phyloP scores from a whole-genome alignment of 2,329 filamentous ascomycete species.

The Torrubiella hemipterigena region DNA sequence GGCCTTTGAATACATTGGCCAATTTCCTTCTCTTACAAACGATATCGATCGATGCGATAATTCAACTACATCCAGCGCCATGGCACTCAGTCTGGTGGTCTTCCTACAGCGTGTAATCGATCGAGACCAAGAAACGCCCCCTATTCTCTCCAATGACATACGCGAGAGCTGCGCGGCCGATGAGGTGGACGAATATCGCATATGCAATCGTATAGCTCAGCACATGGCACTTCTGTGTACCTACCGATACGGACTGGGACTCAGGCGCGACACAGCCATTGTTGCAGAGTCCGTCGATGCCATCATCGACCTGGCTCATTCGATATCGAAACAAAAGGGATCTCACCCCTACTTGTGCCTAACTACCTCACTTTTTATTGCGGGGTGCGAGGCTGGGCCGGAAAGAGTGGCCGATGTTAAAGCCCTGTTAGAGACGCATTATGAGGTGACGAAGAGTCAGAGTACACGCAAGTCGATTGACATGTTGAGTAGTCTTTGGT shows the following conservation, averaged over 20 bases:
- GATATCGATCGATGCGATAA: not conserved
- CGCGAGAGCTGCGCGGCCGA: not conserved
- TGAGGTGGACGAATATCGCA: not conserved
- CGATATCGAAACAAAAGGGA: slow-evolving; percentile 1
- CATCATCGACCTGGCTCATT: not conserved
- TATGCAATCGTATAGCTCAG: not conserved
- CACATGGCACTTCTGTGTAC: not conserved
- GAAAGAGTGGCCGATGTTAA: not conserved
- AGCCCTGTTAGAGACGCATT: not conserved
- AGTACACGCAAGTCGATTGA: not conserved
- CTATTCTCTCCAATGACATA: slow-evolving; percentile 1
- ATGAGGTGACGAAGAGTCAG: slow-evolving; percentile 1
- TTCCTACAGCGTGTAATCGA: slow-evolving; percentile 2
- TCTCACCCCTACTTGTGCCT: slow-evolving; percentile 1
- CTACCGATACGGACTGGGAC: not conserved
- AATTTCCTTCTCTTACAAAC: not conserved
- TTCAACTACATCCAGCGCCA: not conserved
- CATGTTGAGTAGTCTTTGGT: slow-evolving; percentile 1
- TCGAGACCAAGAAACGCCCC: not conserved
- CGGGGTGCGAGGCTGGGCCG: not conserved
- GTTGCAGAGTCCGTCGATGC: slow-evolving; percentile 1
- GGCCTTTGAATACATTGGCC: slow-evolving; percentile 1
- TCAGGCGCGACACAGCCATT: not conserved
- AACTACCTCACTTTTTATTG: not conserved
- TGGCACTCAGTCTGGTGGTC: not conserved